Conservation (phyloP, 441 rosid genomes). For the Populus hybrid region DNA sequence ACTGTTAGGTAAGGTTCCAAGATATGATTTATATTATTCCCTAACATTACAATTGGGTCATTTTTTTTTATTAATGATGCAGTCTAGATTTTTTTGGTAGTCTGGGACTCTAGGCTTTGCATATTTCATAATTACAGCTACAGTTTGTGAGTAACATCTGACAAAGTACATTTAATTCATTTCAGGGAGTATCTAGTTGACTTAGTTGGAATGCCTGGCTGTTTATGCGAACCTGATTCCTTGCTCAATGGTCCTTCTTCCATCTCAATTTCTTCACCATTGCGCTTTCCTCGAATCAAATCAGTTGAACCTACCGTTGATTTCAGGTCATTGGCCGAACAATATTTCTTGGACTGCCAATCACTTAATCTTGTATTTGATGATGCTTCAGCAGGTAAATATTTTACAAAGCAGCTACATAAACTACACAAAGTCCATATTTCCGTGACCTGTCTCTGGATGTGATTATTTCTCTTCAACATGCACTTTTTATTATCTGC, state of each 20-base stretch:
- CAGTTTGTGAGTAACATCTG: no score
- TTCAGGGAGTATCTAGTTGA: no score
- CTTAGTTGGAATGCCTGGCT: slow-evolving; percentile 93
- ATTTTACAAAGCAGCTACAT: slow-evolving; percentile 2
- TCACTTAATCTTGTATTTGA: slow-evolving; percentile 78
- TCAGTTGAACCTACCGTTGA: slow-evolving; percentile 61
- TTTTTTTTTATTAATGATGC: no score
- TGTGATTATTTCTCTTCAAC: background rate
- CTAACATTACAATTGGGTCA: no score
- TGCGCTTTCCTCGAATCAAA: slow-evolving; percentile 82
- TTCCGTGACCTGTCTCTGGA: background rate
- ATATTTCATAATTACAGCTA: no score
- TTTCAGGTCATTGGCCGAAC: slow-evolving; percentile 82
- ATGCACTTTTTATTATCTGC: background rate
- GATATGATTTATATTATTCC: no score
- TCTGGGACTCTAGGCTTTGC: no score
- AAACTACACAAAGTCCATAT: slow-evolving; percentile 8
- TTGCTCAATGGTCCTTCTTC: slow-evolving; percentile 94
- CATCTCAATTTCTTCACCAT: slow-evolving; percentile 87
- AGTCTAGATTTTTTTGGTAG: no score
- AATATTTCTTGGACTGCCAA: slow-evolving; percentile 77
- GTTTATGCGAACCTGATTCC: slow-evolving; percentile 86
- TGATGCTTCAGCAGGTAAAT: slow-evolving; percentile 67
- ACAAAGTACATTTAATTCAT: no score
- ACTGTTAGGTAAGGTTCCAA: no score